Percentiles rank a stretch among this genome's conserved stretches.
Conservation (phyloP, 163 green algal species). For the Trebouxiophyceae sp. region DNA sequence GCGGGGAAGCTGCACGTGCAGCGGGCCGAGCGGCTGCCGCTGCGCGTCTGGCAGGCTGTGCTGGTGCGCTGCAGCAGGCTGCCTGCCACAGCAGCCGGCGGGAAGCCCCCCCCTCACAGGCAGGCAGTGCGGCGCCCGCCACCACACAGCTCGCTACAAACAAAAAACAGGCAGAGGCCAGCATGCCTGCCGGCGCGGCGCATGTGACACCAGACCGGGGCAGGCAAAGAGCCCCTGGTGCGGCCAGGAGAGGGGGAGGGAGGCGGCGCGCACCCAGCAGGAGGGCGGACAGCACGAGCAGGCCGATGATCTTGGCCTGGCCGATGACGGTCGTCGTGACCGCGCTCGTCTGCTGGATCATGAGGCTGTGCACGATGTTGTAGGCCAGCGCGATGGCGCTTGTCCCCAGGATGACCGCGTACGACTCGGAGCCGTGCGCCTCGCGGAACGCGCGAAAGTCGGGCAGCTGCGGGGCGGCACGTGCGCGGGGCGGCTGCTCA, state of each 20-base stretch:
- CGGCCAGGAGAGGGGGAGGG: neutral
- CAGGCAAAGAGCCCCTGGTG: neutral
- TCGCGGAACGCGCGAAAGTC: too few relatives aligned
- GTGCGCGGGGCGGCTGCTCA: too few relatives aligned
- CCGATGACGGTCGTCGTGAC: constrained; percentile 68
- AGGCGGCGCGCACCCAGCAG: constrained; percentile 32
- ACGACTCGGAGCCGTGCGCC: too few relatives aligned
- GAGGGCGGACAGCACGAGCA: constrained; percentile 48
- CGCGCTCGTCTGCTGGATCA: constrained; percentile 51
- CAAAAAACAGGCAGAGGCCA: constrained; percentile 14
- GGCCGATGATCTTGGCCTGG: constrained; percentile 59
- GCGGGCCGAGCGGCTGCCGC: too few relatives aligned
- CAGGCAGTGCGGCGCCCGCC: too few relatives aligned
- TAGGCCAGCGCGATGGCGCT: constrained; percentile 45
- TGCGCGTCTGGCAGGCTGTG: too few relatives aligned
- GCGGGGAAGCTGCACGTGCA: too few relatives aligned
- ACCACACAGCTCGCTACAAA: constrained; percentile 17
- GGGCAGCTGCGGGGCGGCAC: too few relatives aligned
- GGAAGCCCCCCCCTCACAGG: too few relatives aligned
- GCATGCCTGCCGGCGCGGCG: neutral
- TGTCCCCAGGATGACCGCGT: too few relatives aligned
- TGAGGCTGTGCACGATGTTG: constrained; percentile 48
- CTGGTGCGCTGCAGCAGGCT: too few relatives aligned
- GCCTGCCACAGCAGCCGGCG: too few relatives aligned
- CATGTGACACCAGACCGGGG: neutral